phyloP scores from a whole-genome alignment of 2,329 filamentous ascomycete species.

The Fusarium napiforme region DNA sequence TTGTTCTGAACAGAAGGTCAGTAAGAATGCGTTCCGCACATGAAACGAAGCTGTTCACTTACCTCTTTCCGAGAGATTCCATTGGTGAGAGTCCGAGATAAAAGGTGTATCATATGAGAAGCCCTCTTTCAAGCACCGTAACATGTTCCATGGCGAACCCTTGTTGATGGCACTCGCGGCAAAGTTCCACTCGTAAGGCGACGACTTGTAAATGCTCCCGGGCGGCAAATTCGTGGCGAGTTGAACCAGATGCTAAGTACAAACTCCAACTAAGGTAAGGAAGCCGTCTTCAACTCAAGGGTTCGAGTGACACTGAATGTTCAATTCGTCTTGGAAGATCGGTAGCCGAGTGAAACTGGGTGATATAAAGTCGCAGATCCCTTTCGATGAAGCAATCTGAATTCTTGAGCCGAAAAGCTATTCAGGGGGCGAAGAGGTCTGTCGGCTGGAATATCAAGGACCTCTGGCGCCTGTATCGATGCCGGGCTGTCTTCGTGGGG shows the following conservation, averaged over 20 bases:
- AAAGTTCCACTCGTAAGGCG: rapidly evolving
- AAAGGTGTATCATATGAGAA: rapidly evolving
- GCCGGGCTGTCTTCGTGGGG: background rate
- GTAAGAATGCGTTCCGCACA: background rate
- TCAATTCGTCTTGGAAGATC: rapidly evolving
- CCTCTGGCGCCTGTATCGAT: rapidly evolving
- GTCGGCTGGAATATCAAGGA: rapidly evolving
- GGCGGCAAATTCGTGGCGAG: rapidly evolving
- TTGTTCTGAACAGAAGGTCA: too few relatives aligned
- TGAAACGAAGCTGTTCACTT: too few relatives aligned
- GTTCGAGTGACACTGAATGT: background rate
- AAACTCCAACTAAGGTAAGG: rapidly evolving
- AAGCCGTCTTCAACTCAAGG: rapidly evolving
- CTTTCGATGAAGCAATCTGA: too few relatives aligned
- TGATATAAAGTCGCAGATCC: too few relatives aligned
- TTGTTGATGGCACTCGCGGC: background rate
- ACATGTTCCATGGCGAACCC: rapidly evolving
- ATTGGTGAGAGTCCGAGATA: rapidly evolving
- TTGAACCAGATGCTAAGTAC: too few relatives aligned
- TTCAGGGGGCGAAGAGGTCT: rapidly evolving
- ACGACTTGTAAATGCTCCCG: rapidly evolving
- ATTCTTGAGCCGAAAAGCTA: rapidly evolving
- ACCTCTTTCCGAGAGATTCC: too few relatives aligned
- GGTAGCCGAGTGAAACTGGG: rapidly evolving
- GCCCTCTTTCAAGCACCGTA: rapidly evolving